Evolutionary conservation across 2,329 filamentous ascomycete species (phyloP), one percentile per base, ranked within the genome.

Genomic region (Stachybotrys elegans): DNA sequence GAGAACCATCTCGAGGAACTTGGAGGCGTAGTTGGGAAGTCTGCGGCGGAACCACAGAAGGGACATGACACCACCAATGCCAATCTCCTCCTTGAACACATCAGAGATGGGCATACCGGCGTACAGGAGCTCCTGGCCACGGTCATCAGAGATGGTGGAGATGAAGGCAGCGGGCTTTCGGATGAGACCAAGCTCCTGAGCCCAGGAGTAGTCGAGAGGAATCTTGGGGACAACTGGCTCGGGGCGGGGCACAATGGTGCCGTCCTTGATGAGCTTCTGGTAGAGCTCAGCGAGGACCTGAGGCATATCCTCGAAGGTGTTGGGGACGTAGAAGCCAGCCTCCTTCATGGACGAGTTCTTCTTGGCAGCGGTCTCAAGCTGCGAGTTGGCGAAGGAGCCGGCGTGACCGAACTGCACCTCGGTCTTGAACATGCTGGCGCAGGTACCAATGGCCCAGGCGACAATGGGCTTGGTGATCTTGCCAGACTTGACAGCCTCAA

Each of bases 21-120:
- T 95, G 80, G 89, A 94, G 63, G 93, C 93, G 68, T 96, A 97
- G 64, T 86, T 77, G 52, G 93, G 93, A 51, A 98, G 86, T 65
- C 93, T 88, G 71, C 93, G 91, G 64, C 93, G 92, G 90, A 98
- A 98, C 93, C 93, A 98, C 59, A 98, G 79, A 46, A 98, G 83
- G 49, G 93, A 96, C 93, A 98, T 98, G 75, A 98, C 93, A 86
- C 93, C 93, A 68, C 93, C 93, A 59, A 98, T 97, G 59, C 93
- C 93, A 60, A 98, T 97, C 59, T 97, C 91, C 78, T 98, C 93
- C 70, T 75, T 88, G 86, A 98, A 98, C 53, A 98, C 93, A 67
- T 98, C 93, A n/a, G 93, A 97, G 65, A 98, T 98, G 64, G 93
- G 93, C 88, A 98, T 95, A 65, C 93, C 93, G 54, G 93, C 93